These are phyloP conservation scores for Kernera saxatilis DNA, from an alignment of 345 rosid genomes.

Conservation along the genomic window DNA sequence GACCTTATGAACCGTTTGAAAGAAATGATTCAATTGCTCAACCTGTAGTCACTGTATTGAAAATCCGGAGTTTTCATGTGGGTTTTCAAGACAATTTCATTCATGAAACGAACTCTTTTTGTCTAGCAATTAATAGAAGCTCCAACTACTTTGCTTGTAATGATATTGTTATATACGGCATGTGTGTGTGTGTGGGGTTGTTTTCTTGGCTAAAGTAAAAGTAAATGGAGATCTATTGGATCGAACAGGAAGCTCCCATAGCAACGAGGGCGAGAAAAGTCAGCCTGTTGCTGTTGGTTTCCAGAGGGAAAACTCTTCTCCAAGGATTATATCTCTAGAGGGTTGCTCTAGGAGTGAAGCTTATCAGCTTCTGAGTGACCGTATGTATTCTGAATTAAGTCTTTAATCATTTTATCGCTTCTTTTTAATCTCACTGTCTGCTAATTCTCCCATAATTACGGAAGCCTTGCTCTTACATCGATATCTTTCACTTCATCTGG, in stretches of 20 bases:
- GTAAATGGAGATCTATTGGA: constrained; percentile 43
- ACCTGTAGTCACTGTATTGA: not conserved
- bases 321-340: constrained; percentile 38
- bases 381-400: constrained; percentile 36
- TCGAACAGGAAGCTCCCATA: constrained; percentile 36
- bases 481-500: too few relatives aligned
- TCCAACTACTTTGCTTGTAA: not conserved
- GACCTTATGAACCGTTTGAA: not conserved
- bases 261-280: constrained; percentile 51
- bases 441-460: not conserved
- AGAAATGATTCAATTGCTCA: not conserved
- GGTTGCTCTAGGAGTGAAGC: constrained; percentile 66
- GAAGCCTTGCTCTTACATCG: too few relatives aligned
- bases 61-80: too few relatives aligned
- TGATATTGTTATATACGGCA: not conserved
- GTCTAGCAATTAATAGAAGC: not conserved
- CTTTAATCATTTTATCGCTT: not conserved
- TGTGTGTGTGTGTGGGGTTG: not conserved
- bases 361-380: constrained; percentile 53
- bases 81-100: not conserved
- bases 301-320: constrained; percentile 31
- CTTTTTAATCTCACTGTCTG: not conserved
- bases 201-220: constrained; percentile 1
- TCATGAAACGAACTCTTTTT: not conserved
- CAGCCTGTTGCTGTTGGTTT: constrained; percentile 31